Base-by-base conservation (phyloP, 495 filamentous ascomycete genomes). In the Pyrenopolyporus hunteri region DNA sequence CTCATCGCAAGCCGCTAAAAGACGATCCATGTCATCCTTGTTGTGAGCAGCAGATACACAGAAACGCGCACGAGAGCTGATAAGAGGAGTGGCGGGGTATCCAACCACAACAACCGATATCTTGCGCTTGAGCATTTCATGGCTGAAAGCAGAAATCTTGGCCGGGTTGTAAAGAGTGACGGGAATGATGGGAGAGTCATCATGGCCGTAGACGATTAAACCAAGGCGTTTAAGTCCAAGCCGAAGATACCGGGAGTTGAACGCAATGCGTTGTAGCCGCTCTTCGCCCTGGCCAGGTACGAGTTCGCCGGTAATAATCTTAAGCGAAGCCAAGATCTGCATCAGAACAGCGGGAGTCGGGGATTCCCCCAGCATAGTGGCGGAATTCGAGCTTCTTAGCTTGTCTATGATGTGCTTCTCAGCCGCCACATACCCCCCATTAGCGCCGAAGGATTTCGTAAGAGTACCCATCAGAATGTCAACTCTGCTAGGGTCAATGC, bases 51-150 rank as follows among this genome's bases (percentile, higher is more conserved):
- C 89, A 8, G 91, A 96, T 20, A 98, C 87, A 76, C 94, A 98
- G 80, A 98, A 96, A 39, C 94, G 86, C 35, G 92, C 94, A 31
- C 94, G 87, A 4, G 95, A 97, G 42, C 89, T 93, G 54, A 97
- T 92, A 48, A 98, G 82, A 3, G 94, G 94, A n/a, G 94, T 98
- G 13, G 94, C 94, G 1, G 94, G 94, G 69, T 98, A 98, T 40
- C 94, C 95, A 57, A 98, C 94, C 31, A 98, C 89, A 39, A 98
- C 94, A 39, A 98, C 92, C n/a, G 93, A 93, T 59, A 98, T 98
- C 76, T 96, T 97, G 62, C 94, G 90, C 68, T 87, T 88, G 26
- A 98, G 83, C 94, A 98, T 98, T 74, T 98, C 93, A 72, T 96
- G 94, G 28, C 91, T 96, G 75, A 98, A 98, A 26, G 94, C 94